Percentiles rank a stretch among this genome's conserved stretches.
phyloP scores from a whole-genome alignment of 2,329 filamentous ascomycete genomes.

The Tolypocladium ovalisporum region DNA sequence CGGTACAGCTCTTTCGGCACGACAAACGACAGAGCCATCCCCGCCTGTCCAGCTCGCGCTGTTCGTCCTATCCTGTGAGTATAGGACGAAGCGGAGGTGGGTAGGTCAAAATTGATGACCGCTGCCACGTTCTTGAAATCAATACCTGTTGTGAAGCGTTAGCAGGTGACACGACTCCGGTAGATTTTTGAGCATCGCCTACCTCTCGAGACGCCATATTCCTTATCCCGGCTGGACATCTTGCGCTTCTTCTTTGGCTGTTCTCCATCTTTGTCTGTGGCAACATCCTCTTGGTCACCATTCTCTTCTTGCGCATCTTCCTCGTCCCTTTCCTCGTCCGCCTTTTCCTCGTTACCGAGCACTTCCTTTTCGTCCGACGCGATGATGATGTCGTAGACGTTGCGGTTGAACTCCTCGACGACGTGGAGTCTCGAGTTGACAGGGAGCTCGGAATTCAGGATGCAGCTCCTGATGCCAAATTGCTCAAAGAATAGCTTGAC shows the following conservation, averaged over 20 bases:
- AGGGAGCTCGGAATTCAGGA: slow-evolving; percentile 88
- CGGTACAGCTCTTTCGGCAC: slow-evolving; percentile 71
- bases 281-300: slow-evolving; percentile 13
- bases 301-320: slow-evolving; percentile 32
- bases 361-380: slow-evolving; percentile 88
- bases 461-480: slow-evolving; percentile 87
- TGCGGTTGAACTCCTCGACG: slow-evolving; percentile 94
- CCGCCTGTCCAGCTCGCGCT: slow-evolving; percentile 78
- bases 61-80: slow-evolving; percentile 95
- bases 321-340: slow-evolving; percentile 26
- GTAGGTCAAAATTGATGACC: slow-evolving; percentile 95
- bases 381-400: slow-evolving; percentile 96
- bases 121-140: slow-evolving; percentile 94
- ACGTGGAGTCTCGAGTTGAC: slow-evolving; percentile 90
- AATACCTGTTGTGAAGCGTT: slow-evolving; percentile 33
- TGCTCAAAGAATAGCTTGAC: slow-evolving; percentile 94
- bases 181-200: slow-evolving; percentile 3
- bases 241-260: slow-evolving; percentile 24
- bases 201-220: slow-evolving; percentile 90
- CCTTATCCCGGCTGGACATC: slow-evolving; percentile 58
- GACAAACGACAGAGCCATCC: slow-evolving; percentile 94
- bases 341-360: slow-evolving; percentile 51
- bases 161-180: background rate
- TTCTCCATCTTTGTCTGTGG: slow-evolving; percentile 12
- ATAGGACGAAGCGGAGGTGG: slow-evolving; percentile 78